Base-by-base conservation (phyloP, 805 yeast genomes). In the Ogataea pignaliae region DNA sequence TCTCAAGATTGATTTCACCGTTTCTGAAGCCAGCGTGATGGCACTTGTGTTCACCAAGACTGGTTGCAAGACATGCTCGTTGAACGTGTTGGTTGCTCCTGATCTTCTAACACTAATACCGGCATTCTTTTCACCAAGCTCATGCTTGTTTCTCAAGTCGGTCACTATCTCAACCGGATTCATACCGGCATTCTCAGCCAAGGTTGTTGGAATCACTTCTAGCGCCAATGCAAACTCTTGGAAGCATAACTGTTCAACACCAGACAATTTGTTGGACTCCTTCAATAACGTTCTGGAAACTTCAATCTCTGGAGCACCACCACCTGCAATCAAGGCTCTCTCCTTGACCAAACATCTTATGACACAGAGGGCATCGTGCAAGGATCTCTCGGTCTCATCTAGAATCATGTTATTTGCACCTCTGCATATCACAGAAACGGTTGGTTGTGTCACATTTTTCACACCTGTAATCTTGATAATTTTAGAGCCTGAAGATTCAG, bases 281-380 rank as follows among this genome's bases (percentile, higher is more conserved):
- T 79, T 81, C 54, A 77, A 70, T 53, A 89, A 69, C 12, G 78
- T 77, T 51, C 91, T 79, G 10, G 96, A 80, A 8, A 88, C 83
- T 71, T 90, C 97, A 52, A 89, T 81, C 68, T 89, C 97, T 37
- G 98, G 96, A 6, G 99, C 98, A 57, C 98, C 99, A 51, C 99
- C 99, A 57, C 99, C 99, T 12, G 98, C 97, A 69, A 93, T 89
- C 61, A 86, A 71, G 1, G 90, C 96, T 60, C 78, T 84, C 63
- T 87, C 88, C 61, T 88, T 88, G 26, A 89, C 96, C 44, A 88
- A 72, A 68, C 96, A 85, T 63, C 95, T 71, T 50, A 85, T 74
- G 44, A 91, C 99, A 76, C 99, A 93, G 45, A 93, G 75, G 0
- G 99, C 98, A 67, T 93, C 99, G 60, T 93, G 99, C 51, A 93